Conservation (phyloP, 2,329 filamentous ascomycete genomes). For the Fusarium xylarioides region DNA sequence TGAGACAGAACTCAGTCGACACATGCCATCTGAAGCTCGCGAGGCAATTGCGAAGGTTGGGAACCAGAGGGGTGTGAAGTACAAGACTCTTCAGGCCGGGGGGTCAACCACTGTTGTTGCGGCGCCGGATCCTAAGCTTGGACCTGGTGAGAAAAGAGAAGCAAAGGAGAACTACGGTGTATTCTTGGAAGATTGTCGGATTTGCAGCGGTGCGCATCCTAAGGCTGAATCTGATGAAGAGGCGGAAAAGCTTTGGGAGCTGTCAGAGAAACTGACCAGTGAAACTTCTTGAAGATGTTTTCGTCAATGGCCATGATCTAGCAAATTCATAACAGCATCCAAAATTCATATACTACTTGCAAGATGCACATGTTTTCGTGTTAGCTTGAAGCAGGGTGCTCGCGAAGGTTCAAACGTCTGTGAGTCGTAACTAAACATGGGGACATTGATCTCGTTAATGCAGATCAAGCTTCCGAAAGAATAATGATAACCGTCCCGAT, state of each 20-base stretch:
- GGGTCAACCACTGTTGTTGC: background rate
- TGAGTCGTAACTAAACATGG: too few species aligned
- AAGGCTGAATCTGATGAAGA: background rate
- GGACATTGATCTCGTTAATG: accelerated
- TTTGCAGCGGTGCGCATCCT: background rate
- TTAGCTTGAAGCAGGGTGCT: accelerated
- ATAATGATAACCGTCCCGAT: background rate
- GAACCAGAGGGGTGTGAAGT: background rate
- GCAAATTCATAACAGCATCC: accelerated
- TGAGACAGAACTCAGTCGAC: background rate
- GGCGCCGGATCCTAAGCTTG: background rate
- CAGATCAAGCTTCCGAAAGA: accelerated
- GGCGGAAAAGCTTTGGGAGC: background rate
- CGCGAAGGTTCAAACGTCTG: too few species aligned
- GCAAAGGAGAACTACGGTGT: background rate
- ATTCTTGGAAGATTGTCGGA: background rate
- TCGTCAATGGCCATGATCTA: accelerated
- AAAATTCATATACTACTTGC: accelerated
- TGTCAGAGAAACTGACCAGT: background rate
- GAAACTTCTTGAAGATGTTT: background rate
- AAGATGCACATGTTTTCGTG: background rate
- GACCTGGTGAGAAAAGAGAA: background rate
- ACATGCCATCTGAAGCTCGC: background rate
- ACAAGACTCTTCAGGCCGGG: background rate
- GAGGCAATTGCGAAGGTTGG: background rate